Percentiles rank a stretch among this genome's conserved stretches.
Evolutionary conservation across 768 basidiomycete species (phyloP).

Genomic region (Lentinula raphanica): DNA sequence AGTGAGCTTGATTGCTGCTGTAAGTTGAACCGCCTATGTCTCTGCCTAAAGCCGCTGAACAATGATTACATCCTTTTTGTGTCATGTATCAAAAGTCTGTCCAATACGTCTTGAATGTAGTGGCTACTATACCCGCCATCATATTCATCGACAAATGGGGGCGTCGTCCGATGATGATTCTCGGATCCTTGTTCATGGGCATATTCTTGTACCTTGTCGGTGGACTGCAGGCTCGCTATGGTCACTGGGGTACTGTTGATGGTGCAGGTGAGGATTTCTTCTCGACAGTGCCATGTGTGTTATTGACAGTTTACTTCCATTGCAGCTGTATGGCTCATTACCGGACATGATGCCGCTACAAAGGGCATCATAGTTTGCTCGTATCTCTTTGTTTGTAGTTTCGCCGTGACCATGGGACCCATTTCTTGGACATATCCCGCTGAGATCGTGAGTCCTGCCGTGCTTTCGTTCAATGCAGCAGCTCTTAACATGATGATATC

Average conservation of each 20-base stretch:
- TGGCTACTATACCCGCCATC: constrained; percentile 43
- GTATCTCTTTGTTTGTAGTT: constrained; percentile 72
- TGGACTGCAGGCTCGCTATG: constrained; percentile 64
- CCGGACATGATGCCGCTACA: constrained; percentile 47
- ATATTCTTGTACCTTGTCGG: constrained; percentile 77
- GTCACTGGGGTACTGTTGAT: constrained; percentile 52
- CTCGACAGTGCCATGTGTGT: neutral
- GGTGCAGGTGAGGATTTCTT: constrained; percentile 21
- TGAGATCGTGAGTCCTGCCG: constrained; percentile 38
- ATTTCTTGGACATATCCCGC: constrained; percentile 73
- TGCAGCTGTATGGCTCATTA: constrained; percentile 45
- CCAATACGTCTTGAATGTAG: constrained; percentile 53
- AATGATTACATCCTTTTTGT: too few relatives aligned
- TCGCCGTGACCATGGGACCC: constrained; percentile 74
- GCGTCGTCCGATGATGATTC: constrained; percentile 68
- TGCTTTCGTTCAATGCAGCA: neutral
- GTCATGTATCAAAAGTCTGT: constrained; percentile 39
- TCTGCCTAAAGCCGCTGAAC: too few relatives aligned
- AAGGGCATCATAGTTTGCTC: constrained; percentile 73
- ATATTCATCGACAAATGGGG: constrained; percentile 77
- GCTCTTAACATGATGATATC: neutral
- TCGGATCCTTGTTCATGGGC: constrained; percentile 63
- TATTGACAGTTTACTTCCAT: neutral
- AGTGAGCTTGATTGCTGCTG: constrained; percentile 66
- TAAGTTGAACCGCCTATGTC: constrained; percentile 12